These are phyloP conservation scores for Linum lewisii DNA, from an alignment of 345 rosid genomes.

Conservation along the genomic window DNA sequence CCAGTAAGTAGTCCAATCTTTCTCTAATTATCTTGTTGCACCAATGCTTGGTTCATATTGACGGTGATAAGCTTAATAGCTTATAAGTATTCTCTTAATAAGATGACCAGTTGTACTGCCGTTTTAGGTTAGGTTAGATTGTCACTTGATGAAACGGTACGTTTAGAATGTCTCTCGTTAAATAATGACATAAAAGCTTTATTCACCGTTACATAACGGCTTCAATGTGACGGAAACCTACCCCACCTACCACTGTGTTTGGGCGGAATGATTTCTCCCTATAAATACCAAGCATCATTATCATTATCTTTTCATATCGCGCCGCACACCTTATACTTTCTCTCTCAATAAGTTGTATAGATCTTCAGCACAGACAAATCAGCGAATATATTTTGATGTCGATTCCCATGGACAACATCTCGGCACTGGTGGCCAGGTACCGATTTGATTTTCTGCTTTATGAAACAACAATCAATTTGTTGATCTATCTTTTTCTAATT, in stretches of 20 bases:
- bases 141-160: too few relatives aligned
- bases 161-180: too few relatives aligned
- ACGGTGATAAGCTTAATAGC: not conserved
- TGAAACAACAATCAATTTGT: not conserved
- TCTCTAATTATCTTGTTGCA: not conserved
- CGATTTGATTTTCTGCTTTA: not conserved
- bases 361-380: constrained; percentile 78
- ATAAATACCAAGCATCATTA: not conserved
- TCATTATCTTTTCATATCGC: not conserved
- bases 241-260: too few relatives aligned
- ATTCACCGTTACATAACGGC: not conserved
- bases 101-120: not conserved
- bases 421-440: constrained; percentile 92
- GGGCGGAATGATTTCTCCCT: not conserved
- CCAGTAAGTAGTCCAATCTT: constrained; percentile 45
- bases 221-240: not conserved
- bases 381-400: constrained; percentile 78
- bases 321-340: not conserved
- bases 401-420: constrained; percentile 74
- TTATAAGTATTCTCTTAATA: too few relatives aligned
- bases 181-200: too few relatives aligned
- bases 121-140: not conserved
- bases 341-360: constrained; percentile 55
- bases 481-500: not conserved
- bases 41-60: too few relatives aligned